Evolutionary conservation across 2,329 filamentous ascomycete species (phyloP).

Genomic region (Fusarium incarnatum): DNA sequence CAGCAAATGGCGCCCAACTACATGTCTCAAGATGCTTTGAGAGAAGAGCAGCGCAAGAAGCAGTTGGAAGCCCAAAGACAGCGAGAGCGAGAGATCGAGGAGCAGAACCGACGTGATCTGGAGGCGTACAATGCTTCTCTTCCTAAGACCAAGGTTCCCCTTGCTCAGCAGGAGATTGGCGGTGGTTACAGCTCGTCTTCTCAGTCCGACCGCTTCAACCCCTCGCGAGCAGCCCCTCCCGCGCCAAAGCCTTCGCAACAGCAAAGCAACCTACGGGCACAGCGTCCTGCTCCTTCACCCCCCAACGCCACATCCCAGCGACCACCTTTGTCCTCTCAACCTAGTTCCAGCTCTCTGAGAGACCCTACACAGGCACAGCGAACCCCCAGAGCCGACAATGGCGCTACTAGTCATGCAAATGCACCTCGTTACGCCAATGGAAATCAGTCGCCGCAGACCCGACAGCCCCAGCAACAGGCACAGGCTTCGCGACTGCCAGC

Average conservation of each 20-base stretch:
- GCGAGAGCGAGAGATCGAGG: constrained; percentile 64
- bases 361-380: constrained; percentile 56
- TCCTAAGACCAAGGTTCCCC: constrained; percentile 80
- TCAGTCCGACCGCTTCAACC: constrained; percentile 81
- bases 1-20: constrained; percentile 68
- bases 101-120: constrained; percentile 78
- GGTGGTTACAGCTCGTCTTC: constrained; percentile 63
- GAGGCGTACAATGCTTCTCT: constrained; percentile 92
- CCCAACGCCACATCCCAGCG: constrained; percentile 56
- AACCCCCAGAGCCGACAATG: constrained; percentile 61
- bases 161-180: constrained; percentile 92
- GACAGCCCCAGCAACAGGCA: constrained; percentile 58
- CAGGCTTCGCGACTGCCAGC: constrained; percentile 65
- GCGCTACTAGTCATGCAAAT: constrained; percentile 58
- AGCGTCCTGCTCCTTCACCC: constrained; percentile 84
- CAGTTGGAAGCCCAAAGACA: constrained; percentile 70
- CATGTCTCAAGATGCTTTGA: constrained; percentile 60
- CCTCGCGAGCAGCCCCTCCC: constrained; percentile 84
- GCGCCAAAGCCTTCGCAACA: constrained; percentile 72
- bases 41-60: constrained; percentile 71
- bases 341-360: constrained; percentile 60
- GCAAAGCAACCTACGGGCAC: constrained; percentile 71
- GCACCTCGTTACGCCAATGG: constrained; percentile 70
- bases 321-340: constrained; percentile 62
- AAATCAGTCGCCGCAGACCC: constrained; percentile 63